These are phyloP conservation scores for Chalaropsis thielavioides DNA, from an alignment of 2,329 filamentous ascomycete species.

Conservation along the genomic window DNA sequence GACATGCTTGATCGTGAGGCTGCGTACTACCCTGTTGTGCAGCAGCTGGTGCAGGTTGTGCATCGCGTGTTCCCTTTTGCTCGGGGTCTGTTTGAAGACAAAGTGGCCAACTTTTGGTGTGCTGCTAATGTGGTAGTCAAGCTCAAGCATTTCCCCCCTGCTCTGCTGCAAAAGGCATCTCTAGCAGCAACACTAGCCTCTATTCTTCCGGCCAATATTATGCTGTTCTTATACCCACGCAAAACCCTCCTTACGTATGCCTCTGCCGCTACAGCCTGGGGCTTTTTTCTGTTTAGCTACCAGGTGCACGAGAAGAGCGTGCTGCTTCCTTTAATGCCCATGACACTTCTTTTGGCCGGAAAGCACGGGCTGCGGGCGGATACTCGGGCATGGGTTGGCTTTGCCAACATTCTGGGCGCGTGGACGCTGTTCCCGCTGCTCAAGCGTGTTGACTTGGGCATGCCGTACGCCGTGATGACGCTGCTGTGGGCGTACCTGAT, in stretches of 20 bases:
- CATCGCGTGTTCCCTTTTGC: conserved; percentile 94
- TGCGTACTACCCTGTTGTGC: conserved; percentile 57
- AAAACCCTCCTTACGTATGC: conserved; percentile 66
- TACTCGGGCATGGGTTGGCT: conserved; percentile 82
- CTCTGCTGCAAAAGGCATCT: conserved; percentile 60
- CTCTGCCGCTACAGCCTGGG: conserved; percentile 78
- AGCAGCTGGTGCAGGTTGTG: conserved; percentile 69
- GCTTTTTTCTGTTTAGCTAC: conserved; percentile 94
- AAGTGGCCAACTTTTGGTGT: conserved; percentile 98
- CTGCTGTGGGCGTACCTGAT: conserved; percentile 85
- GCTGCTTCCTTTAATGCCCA: conserved; percentile 77
- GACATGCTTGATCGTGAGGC: conserved; percentile 47
- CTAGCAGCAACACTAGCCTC: conserved; percentile 59
- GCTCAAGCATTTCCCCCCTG: conserved; percentile 56
- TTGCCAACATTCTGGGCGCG: conserved; percentile 73
- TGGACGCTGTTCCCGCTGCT: conserved; percentile 94
- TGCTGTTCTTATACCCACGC: conserved; percentile 65
- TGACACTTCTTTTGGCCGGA: conserved; percentile 74
- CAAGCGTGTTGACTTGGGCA: conserved; percentile 63
- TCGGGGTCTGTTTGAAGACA: conserved; percentile 93
- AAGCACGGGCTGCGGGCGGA: conserved; percentile 63
- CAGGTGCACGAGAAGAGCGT: conserved; percentile 98
- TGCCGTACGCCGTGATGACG: conserved; percentile 76
- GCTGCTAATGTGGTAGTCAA: conserved; percentile 82
- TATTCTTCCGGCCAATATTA: conserved; percentile 63